Evolutionary conservation across 75 land plant genomes (phyloP).

Genomic region (Cupressus sempervirens): DNA sequence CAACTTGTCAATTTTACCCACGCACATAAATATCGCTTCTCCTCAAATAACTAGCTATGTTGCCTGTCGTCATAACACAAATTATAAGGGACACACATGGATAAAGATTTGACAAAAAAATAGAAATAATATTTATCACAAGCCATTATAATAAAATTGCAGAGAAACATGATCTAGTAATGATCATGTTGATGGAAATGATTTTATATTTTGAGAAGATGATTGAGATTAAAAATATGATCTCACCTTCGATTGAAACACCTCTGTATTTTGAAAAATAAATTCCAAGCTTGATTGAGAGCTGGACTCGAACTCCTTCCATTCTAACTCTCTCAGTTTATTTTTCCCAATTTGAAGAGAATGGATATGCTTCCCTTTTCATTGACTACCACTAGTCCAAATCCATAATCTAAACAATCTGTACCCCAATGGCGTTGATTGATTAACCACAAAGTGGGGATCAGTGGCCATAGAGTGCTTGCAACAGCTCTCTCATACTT

Average conservation of each 20-base stretch:
- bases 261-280: neutral
- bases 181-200: too few species aligned
- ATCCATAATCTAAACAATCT: neutral
- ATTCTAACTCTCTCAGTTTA: neutral
- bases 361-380: neutral
- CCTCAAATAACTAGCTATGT: too few species aligned
- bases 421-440: neutral
- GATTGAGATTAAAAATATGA: too few species aligned
- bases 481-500: neutral
- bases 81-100: too few species aligned
- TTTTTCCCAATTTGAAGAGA: neutral
- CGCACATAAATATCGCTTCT: too few species aligned
- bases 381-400: neutral
- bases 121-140: too few species aligned
- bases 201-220: too few species aligned
- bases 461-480: neutral
- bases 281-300: neutral
- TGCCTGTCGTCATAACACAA: too few species aligned
- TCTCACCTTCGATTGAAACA: neutral
- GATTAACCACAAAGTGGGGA: neutral
- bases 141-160: too few species aligned
- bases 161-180: too few species aligned
- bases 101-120: too few species aligned
- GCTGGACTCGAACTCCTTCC: neutral
- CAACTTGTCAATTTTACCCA: too few species aligned